Conservation (phyloP, 2,329 filamentous ascomycete genomes). For the Penicillium sp. region DNA sequence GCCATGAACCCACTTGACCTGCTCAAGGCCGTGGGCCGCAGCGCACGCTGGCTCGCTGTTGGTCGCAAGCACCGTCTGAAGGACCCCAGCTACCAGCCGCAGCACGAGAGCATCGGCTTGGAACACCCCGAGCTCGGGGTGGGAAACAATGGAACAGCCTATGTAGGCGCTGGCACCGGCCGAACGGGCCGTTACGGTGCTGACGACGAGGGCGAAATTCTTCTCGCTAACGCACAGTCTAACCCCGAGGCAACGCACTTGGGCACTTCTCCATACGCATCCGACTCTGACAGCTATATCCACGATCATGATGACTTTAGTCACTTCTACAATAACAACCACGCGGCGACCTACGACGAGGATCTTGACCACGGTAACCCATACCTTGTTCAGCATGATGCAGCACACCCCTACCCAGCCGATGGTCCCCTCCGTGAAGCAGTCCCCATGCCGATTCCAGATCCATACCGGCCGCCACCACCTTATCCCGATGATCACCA, state of each 20-base stretch:
- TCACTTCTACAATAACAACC: conserved; percentile 12
- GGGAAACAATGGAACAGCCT: conserved; percentile 22
- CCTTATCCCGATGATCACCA: conserved; percentile 21
- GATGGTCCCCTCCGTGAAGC: conserved; percentile 28
- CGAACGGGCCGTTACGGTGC: conserved; percentile 23
- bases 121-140: conserved; percentile 16
- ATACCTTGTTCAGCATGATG: conserved; percentile 6
- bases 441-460: conserved; percentile 30
- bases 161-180: conserved; percentile 23
- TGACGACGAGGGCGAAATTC: conserved; percentile 37
- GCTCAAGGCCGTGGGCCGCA: conserved; percentile 70
- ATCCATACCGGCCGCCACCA: conserved; percentile 28
- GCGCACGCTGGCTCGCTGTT: conserved; percentile 74
- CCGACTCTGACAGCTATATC: conserved; percentile 16
- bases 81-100: conserved; percentile 39
- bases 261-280: conserved; percentile 18
- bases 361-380: conserved; percentile 9
- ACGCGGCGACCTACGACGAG: conserved; percentile 14
- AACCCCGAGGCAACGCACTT: conserved; percentile 28
- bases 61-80: conserved; percentile 53
- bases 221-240: conserved; percentile 38
- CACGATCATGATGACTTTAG: conserved; percentile 13
- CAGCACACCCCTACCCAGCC: conserved; percentile 15
- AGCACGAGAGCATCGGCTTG: conserved; percentile 28
- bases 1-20: conserved; percentile 79